Base-by-base conservation (phyloP, 1,139 yeast species). In the Candida albicans region DNA sequence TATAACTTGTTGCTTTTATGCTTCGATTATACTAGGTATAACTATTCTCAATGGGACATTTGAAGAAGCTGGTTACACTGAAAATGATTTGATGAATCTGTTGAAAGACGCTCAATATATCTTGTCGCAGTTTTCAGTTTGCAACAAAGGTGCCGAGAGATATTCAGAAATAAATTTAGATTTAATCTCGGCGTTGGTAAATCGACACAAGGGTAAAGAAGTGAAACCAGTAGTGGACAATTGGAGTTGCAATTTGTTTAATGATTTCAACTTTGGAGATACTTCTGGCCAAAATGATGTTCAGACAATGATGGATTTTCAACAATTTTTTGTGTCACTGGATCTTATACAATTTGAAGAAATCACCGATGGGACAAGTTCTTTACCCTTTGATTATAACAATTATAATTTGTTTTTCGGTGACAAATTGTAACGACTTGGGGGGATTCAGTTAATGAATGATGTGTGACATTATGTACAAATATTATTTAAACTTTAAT, bases 321-420 rank as follows among this genome's bases (percentile, higher is more conserved):
- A 58, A 44, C 50, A 51, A 33, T 52, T 48, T 27, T 61, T 62
- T 43, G 59, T 59, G 2, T 47, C 53, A 11, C 56, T 52, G 35
- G 58, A 57, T 11, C 49, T 52, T 12, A 53, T 56, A 14, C 53
- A 55, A 3, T 43, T 30, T 33, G 27, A 24, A 35, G 35, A 18
- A 15, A 31, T 11, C 8, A 26, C 31, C 22, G 37, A 41, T 13
- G 36, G 28, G 15, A 12, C 32, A 9, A 45, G 48, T 22, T 30
- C 44, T 10, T 42, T 51, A 47, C 55, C 55, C 10, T 50, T 46
- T 47, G 53, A 52, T 40, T 51, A 45, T 40, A 51, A 50, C n/a
- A 52, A 52, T 37, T 52, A 52, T 33, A 52, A 48, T 29, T 47
- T 52, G 41, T 50, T 52, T 28, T 52, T 50, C 41, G 54, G 54